Base-by-base conservation (phyloP, 176 grass and related monocot species). In the Phyllostachys edulis region DNA sequence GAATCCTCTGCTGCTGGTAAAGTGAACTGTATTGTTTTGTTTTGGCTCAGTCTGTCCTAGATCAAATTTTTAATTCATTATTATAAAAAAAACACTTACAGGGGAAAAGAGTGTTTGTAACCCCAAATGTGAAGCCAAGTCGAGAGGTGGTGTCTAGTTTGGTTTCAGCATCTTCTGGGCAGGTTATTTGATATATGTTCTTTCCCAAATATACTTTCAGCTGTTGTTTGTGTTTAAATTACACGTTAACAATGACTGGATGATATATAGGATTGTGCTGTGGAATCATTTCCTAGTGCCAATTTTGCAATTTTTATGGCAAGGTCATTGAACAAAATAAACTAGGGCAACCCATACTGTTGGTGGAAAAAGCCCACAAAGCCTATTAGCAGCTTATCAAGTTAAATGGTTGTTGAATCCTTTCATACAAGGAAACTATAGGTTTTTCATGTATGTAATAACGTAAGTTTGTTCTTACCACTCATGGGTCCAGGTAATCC, bases 81-180 rank as follows among this genome's bases (percentile, higher is more conserved):
- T 81, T 79, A 61, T 52, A 57, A 45, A 50, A 81, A 81, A 82
- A 60, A 52, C 39, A 37, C 32, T 71, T 92, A 45, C 70, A 97
- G 95, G 95, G 89, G 11, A 93, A 91, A 79, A 88, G 78, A 73
- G 89, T 97, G 40, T 90, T 88, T 67, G 76, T 94, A 61, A 97
- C 95, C 73, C 71, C 57, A 8, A 94, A 89, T 69, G 90, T 94
- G 66, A 93, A 91, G 76, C 95, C 95, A 84, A 92, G 77, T 93
- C 88, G 46, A 86, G 78, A 85, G 52, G 66, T 97, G 78, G 57
- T 97, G 74, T 88, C 76, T 84, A 82, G 82, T 72, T 86, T 97
- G 78, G 92, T 97, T 61, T 87, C 75, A 69, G 87, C 90, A 84
- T 88, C 88, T 85, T 73, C 85, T 50, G 92, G 95, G 17, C 84